phyloP scores from a whole-genome alignment of 371 early-diverging fungal genomes.

The Ordospora pajunii region DNA sequence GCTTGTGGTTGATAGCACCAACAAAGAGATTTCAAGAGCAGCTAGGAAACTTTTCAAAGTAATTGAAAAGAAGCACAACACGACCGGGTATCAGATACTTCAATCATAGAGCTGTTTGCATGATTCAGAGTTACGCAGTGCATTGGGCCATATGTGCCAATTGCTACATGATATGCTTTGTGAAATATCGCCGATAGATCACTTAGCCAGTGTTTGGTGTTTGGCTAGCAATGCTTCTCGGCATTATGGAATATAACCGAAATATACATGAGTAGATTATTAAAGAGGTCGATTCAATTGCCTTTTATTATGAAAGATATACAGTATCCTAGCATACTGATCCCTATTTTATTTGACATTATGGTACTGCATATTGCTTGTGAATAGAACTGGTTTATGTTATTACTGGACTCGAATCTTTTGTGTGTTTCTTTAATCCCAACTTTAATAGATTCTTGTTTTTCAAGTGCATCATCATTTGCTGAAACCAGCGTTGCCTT shows the following conservation, averaged over 20 bases:
- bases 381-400: conserved; percentile 31
- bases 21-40: conserved; percentile 6
- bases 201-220: too few relatives aligned
- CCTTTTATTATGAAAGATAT: conserved; percentile 26
- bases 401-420: not conserved
- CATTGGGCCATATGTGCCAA: too few relatives aligned
- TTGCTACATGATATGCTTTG: too few relatives aligned
- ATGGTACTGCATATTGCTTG: conserved; percentile 2
- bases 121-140: too few relatives aligned
- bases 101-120: not conserved
- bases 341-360: not conserved
- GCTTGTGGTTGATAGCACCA: conserved; percentile 11
- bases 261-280: not conserved
- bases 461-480: not conserved
- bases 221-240: not conserved
- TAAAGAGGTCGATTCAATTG: not conserved
- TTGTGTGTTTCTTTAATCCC: conserved; percentile 39
- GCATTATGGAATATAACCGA: not conserved
- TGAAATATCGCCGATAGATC: too few relatives aligned
- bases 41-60: not conserved
- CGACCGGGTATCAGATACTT: not conserved
- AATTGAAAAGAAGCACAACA: conserved; percentile 2
- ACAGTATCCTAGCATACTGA: conserved; percentile 6
- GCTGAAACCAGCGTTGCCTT: conserved; percentile 6
- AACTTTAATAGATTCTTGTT: conserved; percentile 41